phyloP scores from a whole-genome alignment of 176 grass and related monocot species.

The Ensete ventricosum region DNA sequence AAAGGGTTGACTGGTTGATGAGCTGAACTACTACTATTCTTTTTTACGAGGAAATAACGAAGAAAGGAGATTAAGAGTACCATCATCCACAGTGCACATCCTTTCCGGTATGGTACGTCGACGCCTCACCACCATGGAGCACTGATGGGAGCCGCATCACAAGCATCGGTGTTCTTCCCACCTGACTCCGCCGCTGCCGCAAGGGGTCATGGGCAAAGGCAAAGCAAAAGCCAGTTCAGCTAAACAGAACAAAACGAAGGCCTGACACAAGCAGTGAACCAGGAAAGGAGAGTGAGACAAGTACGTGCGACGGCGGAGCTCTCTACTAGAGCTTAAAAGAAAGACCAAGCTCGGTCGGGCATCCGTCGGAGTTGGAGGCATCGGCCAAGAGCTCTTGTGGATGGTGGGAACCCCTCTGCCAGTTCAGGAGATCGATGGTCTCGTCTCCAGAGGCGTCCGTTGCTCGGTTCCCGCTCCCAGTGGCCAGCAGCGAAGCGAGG shows the following conservation, averaged over 20 bases:
- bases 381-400: neutral
- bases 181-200: neutral
- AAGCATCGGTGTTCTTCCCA: neutral
- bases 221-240: neutral
- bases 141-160: neutral
- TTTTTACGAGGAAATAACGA: no score
- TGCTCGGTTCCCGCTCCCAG: slow-evolving; percentile 2
- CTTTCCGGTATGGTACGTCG: neutral
- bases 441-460: slow-evolving; percentile 16
- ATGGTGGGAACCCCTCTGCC: slow-evolving; percentile 23
- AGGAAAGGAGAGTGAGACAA: neutral
- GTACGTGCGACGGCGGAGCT: neutral
- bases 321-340: slow-evolving; percentile 3
- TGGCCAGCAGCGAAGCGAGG: slow-evolving; percentile 21
- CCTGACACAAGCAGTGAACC: no score
- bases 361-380: neutral
- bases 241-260: neutral
- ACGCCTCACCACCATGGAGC: neutral
- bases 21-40: no score
- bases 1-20: no score
- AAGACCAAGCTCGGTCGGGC: neutral
- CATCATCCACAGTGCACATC: no score
- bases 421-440: slow-evolving; percentile 36
- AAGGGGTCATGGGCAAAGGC: neutral
- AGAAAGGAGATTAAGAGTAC: no score